These are phyloP conservation scores for Penicillium coprophilum DNA, from an alignment of 495 filamentous ascomycete species.

Conservation along the genomic window DNA sequence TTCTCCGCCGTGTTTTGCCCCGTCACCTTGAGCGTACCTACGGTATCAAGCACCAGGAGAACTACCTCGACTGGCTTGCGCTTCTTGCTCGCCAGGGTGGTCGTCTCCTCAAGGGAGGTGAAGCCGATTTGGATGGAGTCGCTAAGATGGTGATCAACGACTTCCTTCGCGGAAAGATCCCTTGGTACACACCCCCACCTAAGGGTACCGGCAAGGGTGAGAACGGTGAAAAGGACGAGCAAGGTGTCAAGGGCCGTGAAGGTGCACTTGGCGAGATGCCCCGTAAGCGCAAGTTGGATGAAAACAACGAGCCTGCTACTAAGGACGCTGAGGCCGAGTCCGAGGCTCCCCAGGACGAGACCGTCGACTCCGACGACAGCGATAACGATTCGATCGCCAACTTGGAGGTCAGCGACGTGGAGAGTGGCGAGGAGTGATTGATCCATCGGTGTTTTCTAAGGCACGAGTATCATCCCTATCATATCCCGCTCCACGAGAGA, in stretches of 20 bases:
- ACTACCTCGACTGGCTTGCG: slow-evolving; percentile 81
- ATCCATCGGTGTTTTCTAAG: neutral
- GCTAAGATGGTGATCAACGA: slow-evolving; percentile 96
- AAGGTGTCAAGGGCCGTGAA: slow-evolving; percentile 53
- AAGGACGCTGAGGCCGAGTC: slow-evolving; percentile 31
- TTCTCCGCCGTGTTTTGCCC: slow-evolving; percentile 74
- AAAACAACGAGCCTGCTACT: slow-evolving; percentile 26
- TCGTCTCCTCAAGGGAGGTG: slow-evolving; percentile 80
- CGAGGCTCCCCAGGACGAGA: slow-evolving; percentile 32
- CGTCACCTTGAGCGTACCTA: slow-evolving; percentile 94
- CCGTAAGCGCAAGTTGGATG: slow-evolving; percentile 54
- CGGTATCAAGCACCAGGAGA: slow-evolving; percentile 64
- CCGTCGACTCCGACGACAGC: slow-evolving; percentile 40
- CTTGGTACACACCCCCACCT: slow-evolving; percentile 90
- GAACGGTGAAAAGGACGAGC: slow-evolving; percentile 51
- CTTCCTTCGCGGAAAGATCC: slow-evolving; percentile 90
- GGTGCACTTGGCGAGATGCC: slow-evolving; percentile 66
- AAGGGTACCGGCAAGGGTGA: slow-evolving; percentile 53
- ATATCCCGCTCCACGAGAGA: neutral
- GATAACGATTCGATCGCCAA: slow-evolving; percentile 45
- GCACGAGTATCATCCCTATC: slow-evolving; percentile 12
- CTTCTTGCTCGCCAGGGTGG: slow-evolving; percentile 85
- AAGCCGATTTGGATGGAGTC: slow-evolving; percentile 88
- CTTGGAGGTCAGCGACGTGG: slow-evolving; percentile 45
- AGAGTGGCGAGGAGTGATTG: slow-evolving; percentile 44